Conservation (phyloP, 2,329 filamentous ascomycete species). For the Colletotrichum australisinense region DNA sequence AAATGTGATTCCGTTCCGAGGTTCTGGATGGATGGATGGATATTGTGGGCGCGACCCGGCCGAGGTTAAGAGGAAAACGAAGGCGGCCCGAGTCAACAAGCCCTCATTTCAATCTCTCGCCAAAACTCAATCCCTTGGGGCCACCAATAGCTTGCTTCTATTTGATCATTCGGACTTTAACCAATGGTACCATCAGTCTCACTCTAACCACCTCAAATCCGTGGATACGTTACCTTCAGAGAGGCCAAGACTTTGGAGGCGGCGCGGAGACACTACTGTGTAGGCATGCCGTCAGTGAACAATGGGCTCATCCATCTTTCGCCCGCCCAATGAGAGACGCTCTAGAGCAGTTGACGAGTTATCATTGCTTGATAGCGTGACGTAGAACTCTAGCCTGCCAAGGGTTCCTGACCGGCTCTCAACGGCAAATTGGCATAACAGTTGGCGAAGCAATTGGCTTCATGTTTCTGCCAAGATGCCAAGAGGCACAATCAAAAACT, state of each 20-base stretch:
- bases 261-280: background rate
- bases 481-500: slow-evolving; percentile 15
- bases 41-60: too few species aligned
- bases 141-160: background rate
- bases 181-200: background rate
- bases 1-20: background rate
- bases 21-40: background rate
- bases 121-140: background rate
- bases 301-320: background rate
- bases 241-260: background rate
- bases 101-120: background rate
- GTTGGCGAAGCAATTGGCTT: slow-evolving; percentile 28
- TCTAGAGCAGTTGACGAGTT: background rate
- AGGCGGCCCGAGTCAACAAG: background rate
- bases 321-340: slow-evolving; percentile 14
- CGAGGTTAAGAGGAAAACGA: background rate
- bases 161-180: background rate
- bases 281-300: background rate
- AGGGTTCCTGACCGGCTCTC: background rate
- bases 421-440: background rate
- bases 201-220: background rate
- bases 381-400: slow-evolving; percentile 3
- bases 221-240: background rate
- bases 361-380: slow-evolving; percentile 21
- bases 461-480: slow-evolving; percentile 25